Percentiles rank a stretch among this genome's conserved stretches.
Evolutionary conservation across 2,329 filamentous ascomycete genomes (phyloP).

Genomic region (Hysterium pulicare): DNA sequence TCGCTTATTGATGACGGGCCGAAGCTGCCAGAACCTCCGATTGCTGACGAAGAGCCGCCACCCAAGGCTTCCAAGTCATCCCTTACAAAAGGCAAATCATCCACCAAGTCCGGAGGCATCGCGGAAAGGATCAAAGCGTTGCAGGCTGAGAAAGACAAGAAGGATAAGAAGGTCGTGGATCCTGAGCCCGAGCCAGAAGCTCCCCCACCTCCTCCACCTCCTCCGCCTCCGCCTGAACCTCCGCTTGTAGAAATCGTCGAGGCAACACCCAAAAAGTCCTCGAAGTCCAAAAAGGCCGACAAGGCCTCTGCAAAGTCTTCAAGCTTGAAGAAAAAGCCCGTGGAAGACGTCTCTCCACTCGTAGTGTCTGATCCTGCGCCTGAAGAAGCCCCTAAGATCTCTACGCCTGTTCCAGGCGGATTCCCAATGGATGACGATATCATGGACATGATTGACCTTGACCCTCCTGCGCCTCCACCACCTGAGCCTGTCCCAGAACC

Average conservation of each 20-base stretch:
- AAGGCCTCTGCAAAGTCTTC: slow-evolving; percentile 21
- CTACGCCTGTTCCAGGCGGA: slow-evolving; percentile 44
- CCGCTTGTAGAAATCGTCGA: slow-evolving; percentile 28
- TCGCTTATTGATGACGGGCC: slow-evolving; percentile 33
- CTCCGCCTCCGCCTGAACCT: slow-evolving; percentile 17
- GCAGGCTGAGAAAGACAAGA: slow-evolving; percentile 39
- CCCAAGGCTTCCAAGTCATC: slow-evolving; percentile 18
- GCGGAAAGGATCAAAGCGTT: slow-evolving; percentile 53
- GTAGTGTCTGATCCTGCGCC: slow-evolving; percentile 27
- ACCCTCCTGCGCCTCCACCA: slow-evolving; percentile 9
- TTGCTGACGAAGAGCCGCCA: slow-evolving; percentile 25
- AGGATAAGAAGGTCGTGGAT: slow-evolving; percentile 28
- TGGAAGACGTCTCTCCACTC: slow-evolving; percentile 13
- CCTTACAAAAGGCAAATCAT: slow-evolving; percentile 28
- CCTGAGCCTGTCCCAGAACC: slow-evolving; percentile 25
- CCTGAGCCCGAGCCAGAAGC: slow-evolving; percentile 30
- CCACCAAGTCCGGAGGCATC: slow-evolving; percentile 36
- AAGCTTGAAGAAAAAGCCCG: slow-evolving; percentile 26
- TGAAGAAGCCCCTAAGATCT: slow-evolving; percentile 24
- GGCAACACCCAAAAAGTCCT: slow-evolving; percentile 28
- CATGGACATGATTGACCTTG: slow-evolving; percentile 29
- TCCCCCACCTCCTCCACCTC: slow-evolving; percentile 10
- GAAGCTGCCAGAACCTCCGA: slow-evolving; percentile 43
- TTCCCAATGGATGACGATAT: slow-evolving; percentile 46
- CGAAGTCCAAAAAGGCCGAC: slow-evolving; percentile 22